A percentile compares a stretch with the other conserved stretches of the same genome.
Conservation (phyloP, 805 yeast species). For the Lipomyces chichibuensis region DNA sequence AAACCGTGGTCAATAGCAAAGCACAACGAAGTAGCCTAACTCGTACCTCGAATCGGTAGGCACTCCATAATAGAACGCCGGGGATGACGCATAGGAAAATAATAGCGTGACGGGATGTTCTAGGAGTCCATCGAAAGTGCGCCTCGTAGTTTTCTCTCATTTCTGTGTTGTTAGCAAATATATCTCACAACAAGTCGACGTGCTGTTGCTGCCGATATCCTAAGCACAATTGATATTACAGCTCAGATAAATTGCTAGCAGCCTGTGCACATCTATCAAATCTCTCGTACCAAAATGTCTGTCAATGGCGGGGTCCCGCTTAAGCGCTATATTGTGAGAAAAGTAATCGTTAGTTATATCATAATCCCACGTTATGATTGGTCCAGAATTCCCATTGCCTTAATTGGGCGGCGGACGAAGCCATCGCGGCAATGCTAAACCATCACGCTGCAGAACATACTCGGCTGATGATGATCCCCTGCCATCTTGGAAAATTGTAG, state of each 20-base stretch:
- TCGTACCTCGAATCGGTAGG: constrained; percentile 32
- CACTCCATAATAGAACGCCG: constrained; percentile 16
- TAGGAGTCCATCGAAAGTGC: constrained; percentile 31
- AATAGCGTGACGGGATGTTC: constrained; percentile 23
- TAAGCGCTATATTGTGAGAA: constrained; percentile 22
- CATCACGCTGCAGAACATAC: constrained; percentile 17
- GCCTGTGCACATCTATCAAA: neutral
- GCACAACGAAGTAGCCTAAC: neutral
- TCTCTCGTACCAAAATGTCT: constrained; percentile 29
- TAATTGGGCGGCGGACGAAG: neutral
- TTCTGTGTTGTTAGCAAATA: constrained; percentile 10
- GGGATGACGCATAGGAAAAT: constrained; percentile 27
- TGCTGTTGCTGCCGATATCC: neutral
- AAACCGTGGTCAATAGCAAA: neutral
- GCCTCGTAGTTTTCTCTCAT: constrained; percentile 34
- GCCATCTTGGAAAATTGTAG: constrained; percentile 17
- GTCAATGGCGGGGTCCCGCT: constrained; percentile 35
- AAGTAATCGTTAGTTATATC: neutral
- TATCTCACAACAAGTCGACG: neutral
- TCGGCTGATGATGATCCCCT: constrained; percentile 25
- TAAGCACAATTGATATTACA: neutral
- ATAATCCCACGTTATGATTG: neutral
- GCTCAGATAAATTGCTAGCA: neutral
- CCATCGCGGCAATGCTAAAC: neutral
- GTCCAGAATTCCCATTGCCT: neutral